A percentile compares a stretch with the other conserved stretches of the same genome.
Conservation (phyloP, 2,329 filamentous ascomycete genomes). For the Claviceps monticola region DNA sequence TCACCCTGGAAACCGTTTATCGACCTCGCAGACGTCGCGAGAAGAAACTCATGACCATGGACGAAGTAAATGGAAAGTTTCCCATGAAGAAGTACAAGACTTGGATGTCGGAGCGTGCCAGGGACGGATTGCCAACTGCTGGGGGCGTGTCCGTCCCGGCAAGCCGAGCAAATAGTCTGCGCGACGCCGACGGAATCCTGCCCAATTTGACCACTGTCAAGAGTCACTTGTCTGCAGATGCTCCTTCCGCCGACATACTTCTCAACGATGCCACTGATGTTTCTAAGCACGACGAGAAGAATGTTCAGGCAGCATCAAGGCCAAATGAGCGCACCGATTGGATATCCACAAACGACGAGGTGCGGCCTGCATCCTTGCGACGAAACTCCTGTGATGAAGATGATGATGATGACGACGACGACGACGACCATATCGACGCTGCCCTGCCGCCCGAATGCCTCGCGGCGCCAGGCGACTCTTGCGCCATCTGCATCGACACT, state of each 20-base stretch:
- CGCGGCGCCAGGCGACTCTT: conserved; percentile 74
- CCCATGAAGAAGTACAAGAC: conserved; percentile 92
- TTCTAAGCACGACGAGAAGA: conserved; percentile 8
- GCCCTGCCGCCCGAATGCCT: conserved; percentile 71
- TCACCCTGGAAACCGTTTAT: conserved; percentile 76
- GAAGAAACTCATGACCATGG: conserved; percentile 98
- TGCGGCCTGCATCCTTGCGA: conserved; percentile 18
- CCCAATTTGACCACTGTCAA: conserved; percentile 28
- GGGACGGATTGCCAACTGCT: conserved; percentile 67
- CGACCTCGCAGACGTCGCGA: conserved; percentile 76
- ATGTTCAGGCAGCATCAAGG: conserved; percentile 7
- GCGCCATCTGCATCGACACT: conserved; percentile 89
- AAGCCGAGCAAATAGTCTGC: conserved; percentile 61
- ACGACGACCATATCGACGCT: conserved; percentile 58
- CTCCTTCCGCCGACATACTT: conserved; percentile 10
- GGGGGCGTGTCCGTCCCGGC: conserved; percentile 68
- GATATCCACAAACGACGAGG: conserved; percentile 13
- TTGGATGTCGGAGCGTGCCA: conserved; percentile 75
- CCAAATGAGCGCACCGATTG: conserved; percentile 8
- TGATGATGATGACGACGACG: conserved; percentile 40
- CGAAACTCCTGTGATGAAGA: conserved; percentile 37
- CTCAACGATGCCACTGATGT: conserved; percentile 8
- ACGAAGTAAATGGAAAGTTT: conserved; percentile 96
- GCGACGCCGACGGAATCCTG: conserved; percentile 46
- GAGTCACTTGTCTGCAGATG: conserved; percentile 26